These are phyloP conservation scores for Jacaranda copaia DNA, from an alignment of 257 asterid species.

Conservation along the genomic window DNA sequence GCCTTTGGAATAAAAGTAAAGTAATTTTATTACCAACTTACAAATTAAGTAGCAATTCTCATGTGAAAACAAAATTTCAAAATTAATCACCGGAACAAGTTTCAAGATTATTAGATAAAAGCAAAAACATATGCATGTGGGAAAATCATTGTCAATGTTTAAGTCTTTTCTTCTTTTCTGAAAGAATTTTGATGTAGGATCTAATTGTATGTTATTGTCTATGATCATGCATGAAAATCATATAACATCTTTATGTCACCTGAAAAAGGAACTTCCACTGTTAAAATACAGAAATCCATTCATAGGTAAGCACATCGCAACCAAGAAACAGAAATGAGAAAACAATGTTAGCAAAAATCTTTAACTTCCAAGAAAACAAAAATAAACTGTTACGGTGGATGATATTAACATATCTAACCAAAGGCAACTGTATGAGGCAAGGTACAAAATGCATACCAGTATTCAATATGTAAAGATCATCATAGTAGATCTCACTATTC, in stretches of 20 bases:
- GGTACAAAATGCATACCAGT: slow-evolving; percentile 61
- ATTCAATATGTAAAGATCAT: slow-evolving; percentile 87
- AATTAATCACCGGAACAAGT: slow-evolving; percentile 7
- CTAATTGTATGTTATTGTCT: neutral
- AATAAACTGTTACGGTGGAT: slow-evolving; percentile 1
- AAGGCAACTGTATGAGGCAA: slow-evolving; percentile 4
- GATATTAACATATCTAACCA: slow-evolving; percentile 6
- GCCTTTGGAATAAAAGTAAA: neutral
- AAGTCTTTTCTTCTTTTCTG: slow-evolving; percentile 12
- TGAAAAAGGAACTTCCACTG: slow-evolving; percentile 22
- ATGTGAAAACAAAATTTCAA: neutral
- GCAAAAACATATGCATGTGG: neutral
- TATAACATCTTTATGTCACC: slow-evolving; percentile 5
- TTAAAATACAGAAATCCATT: slow-evolving; percentile 3
- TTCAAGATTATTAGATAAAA: slow-evolving; percentile 25
- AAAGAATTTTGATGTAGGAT: slow-evolving; percentile 30
- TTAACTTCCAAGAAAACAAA: slow-evolving; percentile 6
- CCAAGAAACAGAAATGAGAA: neutral
- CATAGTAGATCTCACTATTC: slow-evolving; percentile 76
- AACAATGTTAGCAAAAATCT: slow-evolving; percentile 15
- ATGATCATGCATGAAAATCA: slow-evolving; percentile 23
- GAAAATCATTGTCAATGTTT: neutral
- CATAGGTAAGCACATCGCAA: slow-evolving; percentile 9
- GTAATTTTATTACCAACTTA: neutral
- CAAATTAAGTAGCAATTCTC: slow-evolving; percentile 17